Percentiles rank a stretch among this genome's conserved stretches.
Conservation (phyloP, 345 rosid species). For the Kernera saxatilis region DNA sequence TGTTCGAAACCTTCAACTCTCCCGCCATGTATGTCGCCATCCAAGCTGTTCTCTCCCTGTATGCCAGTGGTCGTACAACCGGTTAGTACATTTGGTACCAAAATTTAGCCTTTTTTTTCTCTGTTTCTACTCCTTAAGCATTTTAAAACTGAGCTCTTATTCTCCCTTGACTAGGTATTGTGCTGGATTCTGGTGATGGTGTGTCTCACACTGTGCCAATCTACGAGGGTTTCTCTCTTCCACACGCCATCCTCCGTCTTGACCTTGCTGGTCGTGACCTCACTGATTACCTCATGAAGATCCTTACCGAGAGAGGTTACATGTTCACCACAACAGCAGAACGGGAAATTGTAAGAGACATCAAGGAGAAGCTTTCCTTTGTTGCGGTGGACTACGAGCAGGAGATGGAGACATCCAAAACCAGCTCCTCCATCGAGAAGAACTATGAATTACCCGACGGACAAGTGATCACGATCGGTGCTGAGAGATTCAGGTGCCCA, state of each 20-base stretch:
- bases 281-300: conserved; percentile 60
- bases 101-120: neutral
- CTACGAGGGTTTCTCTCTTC: conserved; percentile 56
- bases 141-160: neutral
- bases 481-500: conserved; percentile 67
- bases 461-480: conserved; percentile 59
- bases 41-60: conserved; percentile 55
- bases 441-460: conserved; percentile 66
- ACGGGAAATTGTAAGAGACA: conserved; percentile 88
- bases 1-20: conserved; percentile 53
- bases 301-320: conserved; percentile 46
- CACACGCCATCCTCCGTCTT: conserved; percentile 62
- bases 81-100: conserved; percentile 32
- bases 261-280: conserved; percentile 63
- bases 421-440: conserved; percentile 66
- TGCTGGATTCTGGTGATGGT: conserved; percentile 59
- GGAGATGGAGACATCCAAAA: conserved; percentile 59
- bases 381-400: conserved; percentile 61
- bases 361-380: conserved; percentile 69
- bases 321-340: conserved; percentile 74
- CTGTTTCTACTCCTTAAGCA: neutral
- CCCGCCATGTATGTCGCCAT: conserved; percentile 61
- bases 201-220: conserved; percentile 63
- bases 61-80: conserved; percentile 65
- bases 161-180: conserved; percentile 41